phyloP scores from a whole-genome alignment of 345 rosid species.

The Euphorbia tirucalli region DNA sequence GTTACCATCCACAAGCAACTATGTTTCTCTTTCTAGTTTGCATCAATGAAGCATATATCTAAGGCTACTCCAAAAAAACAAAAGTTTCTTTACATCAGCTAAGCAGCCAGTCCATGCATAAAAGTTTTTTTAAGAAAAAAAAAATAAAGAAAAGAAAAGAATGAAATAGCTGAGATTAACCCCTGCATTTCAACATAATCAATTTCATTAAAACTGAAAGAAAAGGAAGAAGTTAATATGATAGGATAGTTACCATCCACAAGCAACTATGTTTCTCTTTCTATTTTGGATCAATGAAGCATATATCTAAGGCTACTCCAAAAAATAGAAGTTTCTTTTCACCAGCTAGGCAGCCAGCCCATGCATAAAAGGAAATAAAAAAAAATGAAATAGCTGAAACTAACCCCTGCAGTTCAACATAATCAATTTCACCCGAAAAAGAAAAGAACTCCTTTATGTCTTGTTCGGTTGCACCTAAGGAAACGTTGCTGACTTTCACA shows the following conservation, averaged over 20 bases:
- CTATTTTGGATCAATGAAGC: background rate
- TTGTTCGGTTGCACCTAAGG: slow-evolving; percentile 61
- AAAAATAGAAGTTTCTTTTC: background rate
- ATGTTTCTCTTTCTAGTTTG: background rate
- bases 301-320: background rate
- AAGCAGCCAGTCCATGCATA: background rate
- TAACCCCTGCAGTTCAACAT: slow-evolving; percentile 59
- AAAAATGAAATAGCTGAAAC: background rate
- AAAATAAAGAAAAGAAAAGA: slow-evolving; percentile 2
- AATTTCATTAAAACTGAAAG: slow-evolving; percentile 61
- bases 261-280: background rate
- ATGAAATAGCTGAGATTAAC: slow-evolving; percentile 26
- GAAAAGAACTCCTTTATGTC: slow-evolving; percentile 91
- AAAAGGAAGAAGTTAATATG: background rate
- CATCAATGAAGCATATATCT: background rate
- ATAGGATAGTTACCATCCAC: background rate
- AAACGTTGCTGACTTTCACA: slow-evolving; percentile 71
- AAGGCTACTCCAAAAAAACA: background rate
- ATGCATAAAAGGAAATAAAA: slow-evolving; percentile 23
- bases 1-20: background rate
- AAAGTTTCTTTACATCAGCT: background rate
- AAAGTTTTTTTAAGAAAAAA: too few species aligned
- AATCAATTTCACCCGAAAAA: slow-evolving; percentile 75
- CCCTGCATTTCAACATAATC: slow-evolving; percentile 55
- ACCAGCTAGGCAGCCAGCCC: background rate